Evolutionary conservation across 2,329 filamentous ascomycete genomes (phyloP).

Genomic region (Paracamarosporium sp.): DNA sequence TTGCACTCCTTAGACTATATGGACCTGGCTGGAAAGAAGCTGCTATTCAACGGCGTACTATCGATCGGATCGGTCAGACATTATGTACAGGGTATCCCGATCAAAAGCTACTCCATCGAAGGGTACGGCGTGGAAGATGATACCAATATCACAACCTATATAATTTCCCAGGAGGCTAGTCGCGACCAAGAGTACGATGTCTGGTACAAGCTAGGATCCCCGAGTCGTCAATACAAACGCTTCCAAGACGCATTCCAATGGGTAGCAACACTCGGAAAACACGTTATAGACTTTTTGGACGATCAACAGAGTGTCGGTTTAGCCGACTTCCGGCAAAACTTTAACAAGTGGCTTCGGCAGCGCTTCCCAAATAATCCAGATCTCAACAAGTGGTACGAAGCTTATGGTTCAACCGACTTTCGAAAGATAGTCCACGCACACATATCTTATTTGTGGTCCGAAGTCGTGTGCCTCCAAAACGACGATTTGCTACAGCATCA

Average conservation of each 20-base stretch:
- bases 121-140: constrained; percentile 64
- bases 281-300: constrained; percentile 71
- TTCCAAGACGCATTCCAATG: constrained; percentile 72
- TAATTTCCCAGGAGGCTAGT: constrained; percentile 59
- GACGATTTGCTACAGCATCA: constrained; percentile 45
- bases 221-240: constrained; percentile 65
- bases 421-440: constrained; percentile 66
- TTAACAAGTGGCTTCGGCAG: constrained; percentile 62
- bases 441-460: constrained; percentile 69
- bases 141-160: constrained; percentile 65
- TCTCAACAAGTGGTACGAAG: constrained; percentile 63
- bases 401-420: constrained; percentile 63
- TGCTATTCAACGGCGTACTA: constrained; percentile 48
- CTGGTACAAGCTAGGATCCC: constrained; percentile 69
- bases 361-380: constrained; percentile 51
- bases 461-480: constrained; percentile 61
- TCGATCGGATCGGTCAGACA: constrained; percentile 49
- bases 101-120: constrained; percentile 68
- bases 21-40: constrained; percentile 19
- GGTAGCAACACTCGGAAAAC: constrained; percentile 74
- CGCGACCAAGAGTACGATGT: constrained; percentile 47
- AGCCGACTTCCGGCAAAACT: constrained; percentile 63
- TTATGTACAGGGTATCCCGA: constrained; percentile 64
- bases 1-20: constrained; percentile 27
- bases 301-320: constrained; percentile 53